These are phyloP conservation scores for Quercus phellos DNA, from an alignment of 331 rosid species.

Conservation along the genomic window DNA sequence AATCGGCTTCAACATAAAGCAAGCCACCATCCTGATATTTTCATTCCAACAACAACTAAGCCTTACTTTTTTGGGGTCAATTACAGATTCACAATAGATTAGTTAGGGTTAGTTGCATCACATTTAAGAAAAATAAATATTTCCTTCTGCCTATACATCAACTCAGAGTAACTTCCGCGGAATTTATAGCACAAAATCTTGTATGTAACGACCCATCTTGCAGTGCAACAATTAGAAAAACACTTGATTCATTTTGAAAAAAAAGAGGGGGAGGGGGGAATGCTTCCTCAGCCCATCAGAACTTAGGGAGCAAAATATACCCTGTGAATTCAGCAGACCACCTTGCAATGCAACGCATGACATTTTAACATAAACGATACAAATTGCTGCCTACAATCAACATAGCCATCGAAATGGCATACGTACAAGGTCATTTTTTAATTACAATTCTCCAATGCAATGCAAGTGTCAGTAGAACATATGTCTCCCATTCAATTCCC, in stretches of 20 bases:
- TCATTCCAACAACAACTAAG: background rate
- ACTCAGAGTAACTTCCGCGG: background rate
- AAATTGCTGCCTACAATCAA: too few relatives aligned
- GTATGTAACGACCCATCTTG: background rate
- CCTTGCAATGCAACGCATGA: too few relatives aligned
- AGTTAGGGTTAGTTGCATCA: too few relatives aligned
- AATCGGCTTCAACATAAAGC: slow-evolving; percentile 67
- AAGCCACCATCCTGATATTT: slow-evolving; percentile 64
- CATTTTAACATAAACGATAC: too few relatives aligned
- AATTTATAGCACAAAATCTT: background rate
- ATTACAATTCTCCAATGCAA: background rate
- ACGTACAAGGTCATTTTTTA: background rate
- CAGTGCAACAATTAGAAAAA: background rate
- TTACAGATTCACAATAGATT: too few relatives aligned
- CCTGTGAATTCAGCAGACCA: too few relatives aligned
- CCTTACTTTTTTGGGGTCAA: too few relatives aligned
- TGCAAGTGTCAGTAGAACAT: background rate
- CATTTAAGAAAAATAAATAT: background rate
- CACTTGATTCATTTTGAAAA: background rate
- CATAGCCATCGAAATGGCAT: too few relatives aligned
- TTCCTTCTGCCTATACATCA: background rate
- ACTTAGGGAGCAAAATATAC: background rate
- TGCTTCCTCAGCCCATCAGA: too few relatives aligned
- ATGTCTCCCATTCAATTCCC: background rate
- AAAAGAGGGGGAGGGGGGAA: too few relatives aligned